These are phyloP conservation scores for Cladorrhinum samala DNA, from an alignment of 495 filamentous ascomycete species.

Conservation along the genomic window DNA sequence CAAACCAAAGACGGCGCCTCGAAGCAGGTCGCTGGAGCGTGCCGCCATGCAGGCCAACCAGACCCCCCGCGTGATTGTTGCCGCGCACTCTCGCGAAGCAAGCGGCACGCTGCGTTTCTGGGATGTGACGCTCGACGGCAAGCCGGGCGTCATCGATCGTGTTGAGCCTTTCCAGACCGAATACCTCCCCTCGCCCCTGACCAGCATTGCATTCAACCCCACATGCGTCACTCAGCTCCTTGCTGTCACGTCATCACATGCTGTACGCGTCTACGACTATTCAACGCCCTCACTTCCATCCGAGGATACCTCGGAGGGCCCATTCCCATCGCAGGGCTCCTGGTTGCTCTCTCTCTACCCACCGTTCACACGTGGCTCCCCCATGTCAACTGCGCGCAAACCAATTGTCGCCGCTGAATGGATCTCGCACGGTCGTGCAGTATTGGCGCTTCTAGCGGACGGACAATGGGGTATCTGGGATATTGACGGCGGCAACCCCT, in stretches of 20 bases:
- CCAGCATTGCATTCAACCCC: slow-evolving; percentile 68
- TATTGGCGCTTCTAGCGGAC: slow-evolving; percentile 71
- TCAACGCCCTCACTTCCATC: slow-evolving; percentile 36
- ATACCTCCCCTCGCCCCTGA: slow-evolving; percentile 58
- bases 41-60: slow-evolving; percentile 9
- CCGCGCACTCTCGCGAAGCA: slow-evolving; percentile 57
- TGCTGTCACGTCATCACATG: slow-evolving; percentile 59
- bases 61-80: slow-evolving; percentile 37
- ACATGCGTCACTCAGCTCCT: slow-evolving; percentile 56
- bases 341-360: slow-evolving; percentile 69
- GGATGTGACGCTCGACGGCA: slow-evolving; percentile 38
- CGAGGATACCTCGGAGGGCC: slow-evolving; percentile 41
- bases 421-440: slow-evolving; percentile 70
- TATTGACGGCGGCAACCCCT: slow-evolving; percentile 56
- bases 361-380: slow-evolving; percentile 50
- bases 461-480: slow-evolving; percentile 97
- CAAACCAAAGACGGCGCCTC: slow-evolving; percentile 31
- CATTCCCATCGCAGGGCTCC: slow-evolving; percentile 46
- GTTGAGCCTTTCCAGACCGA: slow-evolving; percentile 57
- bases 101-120: slow-evolving; percentile 50
- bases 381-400: slow-evolving; percentile 52
- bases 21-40: slow-evolving; percentile 35
- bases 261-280: slow-evolving; percentile 61
- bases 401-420: slow-evolving; percentile 75
- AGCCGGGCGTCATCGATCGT: slow-evolving; percentile 31